Base-by-base conservation (phyloP, 140 eudicot species). In the Bidens hawaiensis region DNA sequence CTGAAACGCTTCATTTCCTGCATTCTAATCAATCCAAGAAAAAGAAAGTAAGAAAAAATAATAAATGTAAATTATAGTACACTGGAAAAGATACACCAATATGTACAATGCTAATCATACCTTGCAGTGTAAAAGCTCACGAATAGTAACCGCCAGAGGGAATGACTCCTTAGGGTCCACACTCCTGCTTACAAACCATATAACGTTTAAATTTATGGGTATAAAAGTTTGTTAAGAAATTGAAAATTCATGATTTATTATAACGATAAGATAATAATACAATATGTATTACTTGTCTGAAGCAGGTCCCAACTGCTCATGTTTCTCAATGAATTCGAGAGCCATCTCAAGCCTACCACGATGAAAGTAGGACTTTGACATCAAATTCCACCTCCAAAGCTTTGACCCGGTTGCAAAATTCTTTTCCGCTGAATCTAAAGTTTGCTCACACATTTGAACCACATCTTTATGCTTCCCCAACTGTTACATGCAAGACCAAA, bases 1-100 rank as follows among this genome's bases (percentile, higher is more conserved):
- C 46, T 79, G 84, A 79, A 93, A 93, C 57, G 99, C 95, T 70
- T 85, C 86, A 72, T 93, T 93, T 61, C 99, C 99, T 55, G 80
- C 81, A 70, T 77, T 88, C 99, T 93, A 78, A 6, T 18, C 12
- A 13, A 19, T 11, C 43, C 40, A 24, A 26, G 3, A 33, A 5
- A 69, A 21, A 31, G 18, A 8, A 31, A 13, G 26, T 12, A 3
- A 30, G 1, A 52, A 19, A 50, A 41, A 58, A 26, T n/a, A 23
- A 30, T 2, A 41, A 52, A 30, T 14, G 38, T 12, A 31, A 3
- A 5, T 6, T 45, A 55, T 5, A 19, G 17, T 43, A 68, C 24
- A 11, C 22, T 28, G 22, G 10, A 19, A 47, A 43, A 57, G 11
- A 68, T 43, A 21, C 60, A 30, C 18, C 12, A 2, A 47, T 14